Percentiles rank a stretch among this genome's conserved stretches.
Evolutionary conservation across 2,329 filamentous ascomycete genomes (phyloP).

Genomic region (Zymoseptoria pseudotritici): DNA sequence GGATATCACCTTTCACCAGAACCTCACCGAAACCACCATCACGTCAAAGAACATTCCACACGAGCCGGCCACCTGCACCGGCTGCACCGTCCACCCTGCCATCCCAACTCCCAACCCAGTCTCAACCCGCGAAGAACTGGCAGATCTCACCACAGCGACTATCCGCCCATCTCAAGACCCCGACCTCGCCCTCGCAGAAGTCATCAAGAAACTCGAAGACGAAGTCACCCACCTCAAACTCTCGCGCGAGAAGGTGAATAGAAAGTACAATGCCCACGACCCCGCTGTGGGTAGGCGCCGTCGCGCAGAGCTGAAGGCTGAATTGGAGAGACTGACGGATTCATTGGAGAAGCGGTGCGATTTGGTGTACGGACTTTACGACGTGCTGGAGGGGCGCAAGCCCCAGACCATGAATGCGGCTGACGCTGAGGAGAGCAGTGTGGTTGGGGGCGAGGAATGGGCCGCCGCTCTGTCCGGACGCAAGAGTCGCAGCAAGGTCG

Average conservation of each 20-base stretch:
- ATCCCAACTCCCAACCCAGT: constrained; percentile 35
- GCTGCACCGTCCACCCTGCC: constrained; percentile 36
- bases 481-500: background rate
- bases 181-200: constrained; percentile 65
- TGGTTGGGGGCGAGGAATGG: constrained; percentile 16
- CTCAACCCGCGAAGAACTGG: constrained; percentile 21
- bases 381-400: constrained; percentile 76
- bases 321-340: constrained; percentile 55
- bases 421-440: constrained; percentile 36
- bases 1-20: constrained; percentile 48
- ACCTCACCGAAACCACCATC: constrained; percentile 16
- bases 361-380: constrained; percentile 75
- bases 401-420: constrained; percentile 43
- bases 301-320: constrained; percentile 53
- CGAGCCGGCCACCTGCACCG: constrained; percentile 49
- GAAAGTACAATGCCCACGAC: constrained; percentile 59
- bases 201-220: constrained; percentile 74
- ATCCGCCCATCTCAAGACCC: constrained; percentile 58
- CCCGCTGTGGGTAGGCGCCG: constrained; percentile 58
- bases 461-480: background rate
- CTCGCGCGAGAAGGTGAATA: constrained; percentile 55
- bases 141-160: constrained; percentile 51
- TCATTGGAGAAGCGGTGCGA: constrained; percentile 66
- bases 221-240: constrained; percentile 71
- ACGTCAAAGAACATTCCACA: constrained; percentile 17